Base-by-base conservation (phyloP, 2,329 filamentous ascomycete species). In the Monilinia fructigena region DNA sequence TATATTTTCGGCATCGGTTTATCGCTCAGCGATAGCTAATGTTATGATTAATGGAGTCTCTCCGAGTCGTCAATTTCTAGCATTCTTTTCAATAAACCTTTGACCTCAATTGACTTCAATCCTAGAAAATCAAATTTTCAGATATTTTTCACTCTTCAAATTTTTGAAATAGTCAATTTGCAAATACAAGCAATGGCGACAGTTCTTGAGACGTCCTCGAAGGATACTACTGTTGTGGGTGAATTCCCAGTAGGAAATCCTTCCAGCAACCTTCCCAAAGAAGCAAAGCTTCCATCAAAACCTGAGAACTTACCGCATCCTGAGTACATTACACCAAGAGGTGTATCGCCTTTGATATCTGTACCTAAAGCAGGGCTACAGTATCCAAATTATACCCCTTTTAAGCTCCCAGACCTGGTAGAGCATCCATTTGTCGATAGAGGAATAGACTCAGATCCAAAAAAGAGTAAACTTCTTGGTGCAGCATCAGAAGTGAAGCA, bases 391-490 rank as follows among this genome's bases (percentile, higher is more conserved):
- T 65, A 65, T 20, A 65, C 63, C 26, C 63, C 63, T 7, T 65
- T 65, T 4, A 65, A 65, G 45, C 63, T 65, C n/a, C 63, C 54
- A 11, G 63, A 65, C 20, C 47, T 65, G 12, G 63, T 60, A 10
- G 63, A 65, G 53, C 63, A 60, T 53, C 28, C 54, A 18, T 65
- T 65, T 42, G 35, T 60, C 23, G 55, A 65, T 12, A 65, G 63
- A 52, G 63, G 63, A 54, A 40, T 65, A 12, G 45, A 60, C 52
- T 54, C 67, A 11, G 79, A 80, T 66, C 78, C 78, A 1, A 77
- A 79, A 59, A 80, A 80, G 69, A 77, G 75, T 40, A 75, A 76
- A 8, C 69, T 81, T 14, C 74, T 77, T 20, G 66, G 72, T 20
- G 71, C 72, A 2, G 75, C 54, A 52, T 55, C 76, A 3, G 74